Evolutionary conservation across 495 filamentous ascomycete species (phyloP).

Genomic region (Barbatosphaeria neglecta): DNA sequence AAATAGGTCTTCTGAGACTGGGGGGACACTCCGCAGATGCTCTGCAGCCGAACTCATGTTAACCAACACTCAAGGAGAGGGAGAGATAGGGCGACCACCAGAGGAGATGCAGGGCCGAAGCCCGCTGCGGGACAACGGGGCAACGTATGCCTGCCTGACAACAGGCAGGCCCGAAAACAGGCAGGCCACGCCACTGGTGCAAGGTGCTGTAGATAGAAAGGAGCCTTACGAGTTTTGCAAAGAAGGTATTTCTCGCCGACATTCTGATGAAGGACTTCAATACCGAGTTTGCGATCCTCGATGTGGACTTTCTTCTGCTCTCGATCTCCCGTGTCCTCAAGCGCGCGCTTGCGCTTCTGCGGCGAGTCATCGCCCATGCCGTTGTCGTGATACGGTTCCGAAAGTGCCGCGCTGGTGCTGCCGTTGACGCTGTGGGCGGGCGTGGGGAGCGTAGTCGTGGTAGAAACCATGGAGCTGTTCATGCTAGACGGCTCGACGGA

Average conservation of each 20-base stretch:
- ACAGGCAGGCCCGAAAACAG: too few species aligned
- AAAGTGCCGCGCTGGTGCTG: conserved; percentile 22
- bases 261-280: conserved; percentile 43
- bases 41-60: conserved; percentile 38
- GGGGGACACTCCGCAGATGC: conserved; percentile 26
- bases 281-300: conserved; percentile 40
- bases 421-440: conserved; percentile 49
- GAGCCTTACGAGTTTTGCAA: conserved; percentile 51
- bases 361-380: conserved; percentile 30
- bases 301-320: conserved; percentile 44
- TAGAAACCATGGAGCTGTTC: conserved; percentile 31
- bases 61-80: conserved; percentile 37
- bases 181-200: too few species aligned
- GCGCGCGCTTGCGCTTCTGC: conserved; percentile 42
- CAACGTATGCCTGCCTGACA: too few species aligned
- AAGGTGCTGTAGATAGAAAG: conserved; percentile 15
- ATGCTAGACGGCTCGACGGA: conserved; percentile 33
- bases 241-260: conserved; percentile 47
- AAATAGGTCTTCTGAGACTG: conserved; percentile 39
- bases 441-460: conserved; percentile 34
- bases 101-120: background rate
- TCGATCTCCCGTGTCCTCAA: conserved; percentile 34
- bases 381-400: conserved; percentile 29
- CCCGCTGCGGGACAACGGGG: background rate
- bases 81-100: conserved; percentile 10